Base-by-base conservation (phyloP, 2,329 filamentous ascomycete species). In the Penicillium hordei region DNA sequence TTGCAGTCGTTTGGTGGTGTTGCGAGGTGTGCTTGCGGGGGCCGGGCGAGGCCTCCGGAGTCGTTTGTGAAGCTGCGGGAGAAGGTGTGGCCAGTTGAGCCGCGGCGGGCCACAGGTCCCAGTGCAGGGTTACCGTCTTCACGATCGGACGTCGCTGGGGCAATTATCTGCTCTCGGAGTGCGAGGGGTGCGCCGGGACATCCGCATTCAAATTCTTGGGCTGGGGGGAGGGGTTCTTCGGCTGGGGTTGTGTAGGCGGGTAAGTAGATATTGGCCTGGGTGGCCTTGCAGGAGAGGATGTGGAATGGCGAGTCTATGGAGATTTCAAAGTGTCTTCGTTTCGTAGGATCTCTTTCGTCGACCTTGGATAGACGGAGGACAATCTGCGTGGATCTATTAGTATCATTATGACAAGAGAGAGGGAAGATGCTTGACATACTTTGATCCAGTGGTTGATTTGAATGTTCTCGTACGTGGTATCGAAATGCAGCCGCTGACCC, bases 391-490 rank as follows among this genome's bases (percentile, higher is more conserved):
- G 6, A 45, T 45, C 29, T 8, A n/a, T 51, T 40, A 51, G 68
- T 57, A 68, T 63, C 45, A 59, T 36, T 29, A 19, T 6, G 5
- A 4, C 15, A 21, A 39, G 4, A 5, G 19, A 7, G 5, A 15
- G 4, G 21, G 7, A 12, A 17, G 9, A 7, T 9, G 3, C 9
- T 40, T 57, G 69, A 27, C 82, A 62, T 78, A 91, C 91, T 85
- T 96, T 96, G 74, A 97, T 96, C 92, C 92, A 96, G 72, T 97
- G 93, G 72, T 91, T 91, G 53, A 97, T 92, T 68, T 94, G 91
- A 52, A 96, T 93, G 62, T 95, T 95, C 70, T 91, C 89, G 81
- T 93, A 96, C 57, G 91, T 96, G 54, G 91, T 96, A 71, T 96
- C 92, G 52, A 93, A 93, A 72, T 96, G 89, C 58, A 97, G 77